Evolutionary conservation across 164 flowering plant species (phyloP).

Genomic region (Annona cherimola): DNA sequence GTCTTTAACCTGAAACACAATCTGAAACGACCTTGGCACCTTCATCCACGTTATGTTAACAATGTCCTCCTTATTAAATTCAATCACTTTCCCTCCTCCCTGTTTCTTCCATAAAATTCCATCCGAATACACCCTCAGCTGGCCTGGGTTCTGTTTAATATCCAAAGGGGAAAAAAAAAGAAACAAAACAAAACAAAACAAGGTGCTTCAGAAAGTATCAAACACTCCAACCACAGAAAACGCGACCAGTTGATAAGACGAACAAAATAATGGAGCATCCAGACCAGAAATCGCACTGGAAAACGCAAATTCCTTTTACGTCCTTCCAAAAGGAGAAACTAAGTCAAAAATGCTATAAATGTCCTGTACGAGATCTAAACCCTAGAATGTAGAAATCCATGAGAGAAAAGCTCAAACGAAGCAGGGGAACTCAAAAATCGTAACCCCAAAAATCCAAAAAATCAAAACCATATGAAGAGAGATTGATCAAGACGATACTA

Average conservation of each 20-base stretch:
- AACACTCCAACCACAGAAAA: background rate
- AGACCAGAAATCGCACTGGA: background rate
- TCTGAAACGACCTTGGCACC: constrained; percentile 82
- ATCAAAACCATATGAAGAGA: background rate
- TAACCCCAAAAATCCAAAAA: constrained; percentile 7
- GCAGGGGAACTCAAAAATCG: background rate
- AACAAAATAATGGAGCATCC: background rate
- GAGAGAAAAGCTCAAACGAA: background rate
- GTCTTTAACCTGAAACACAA: constrained; percentile 67
- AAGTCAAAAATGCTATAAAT: background rate
- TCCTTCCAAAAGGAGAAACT: background rate
- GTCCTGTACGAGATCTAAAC: background rate
- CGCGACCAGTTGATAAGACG: background rate
- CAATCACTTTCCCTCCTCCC: constrained; percentile 90
- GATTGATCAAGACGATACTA: constrained; percentile 16
- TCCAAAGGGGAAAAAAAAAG: background rate
- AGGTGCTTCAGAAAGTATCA: background rate
- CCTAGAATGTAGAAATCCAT: background rate
- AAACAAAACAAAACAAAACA: background rate
- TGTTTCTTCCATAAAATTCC: constrained; percentile 87
- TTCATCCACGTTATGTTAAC: constrained; percentile 82
- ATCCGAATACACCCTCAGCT: constrained; percentile 61
- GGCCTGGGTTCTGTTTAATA: constrained; percentile 74
- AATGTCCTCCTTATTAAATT: constrained; percentile 69
- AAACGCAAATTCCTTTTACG: background rate